Conservation (phyloP, 345 rosid genomes). For the Durio zibethinus region DNA sequence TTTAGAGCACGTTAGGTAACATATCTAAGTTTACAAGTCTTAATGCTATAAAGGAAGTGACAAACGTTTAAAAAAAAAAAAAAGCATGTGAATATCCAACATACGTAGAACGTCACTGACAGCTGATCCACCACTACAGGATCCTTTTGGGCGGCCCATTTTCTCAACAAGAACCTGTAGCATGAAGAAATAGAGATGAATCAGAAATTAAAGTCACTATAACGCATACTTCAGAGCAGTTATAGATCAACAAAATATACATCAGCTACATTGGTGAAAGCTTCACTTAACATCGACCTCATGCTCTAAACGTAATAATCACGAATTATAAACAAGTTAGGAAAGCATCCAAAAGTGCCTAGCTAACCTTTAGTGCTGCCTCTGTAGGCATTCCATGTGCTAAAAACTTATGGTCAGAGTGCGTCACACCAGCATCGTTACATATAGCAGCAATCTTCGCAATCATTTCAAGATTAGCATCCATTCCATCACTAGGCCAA, state of each 20-base stretch:
- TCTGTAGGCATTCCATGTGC: slow-evolving; percentile 76
- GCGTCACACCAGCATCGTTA: slow-evolving; percentile 55
- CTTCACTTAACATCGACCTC: not conserved
- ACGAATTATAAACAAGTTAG: not conserved
- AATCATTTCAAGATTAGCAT: slow-evolving; percentile 63
- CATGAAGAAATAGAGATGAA: not conserved
- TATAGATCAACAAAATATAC: not conserved
- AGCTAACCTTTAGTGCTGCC: slow-evolving; percentile 64
- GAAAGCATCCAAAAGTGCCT: not conserved
- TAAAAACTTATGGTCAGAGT: slow-evolving; percentile 48
- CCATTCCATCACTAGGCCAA: slow-evolving; percentile 53
- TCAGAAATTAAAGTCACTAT: not conserved
- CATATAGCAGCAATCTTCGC: slow-evolving; percentile 63
- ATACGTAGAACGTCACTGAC: slow-evolving; percentile 33
- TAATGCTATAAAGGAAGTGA: not conserved
- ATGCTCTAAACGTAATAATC: not conserved
- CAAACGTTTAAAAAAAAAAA: not conserved
- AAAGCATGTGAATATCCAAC: not conserved
- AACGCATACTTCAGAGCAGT: not conserved
- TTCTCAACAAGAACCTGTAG: slow-evolving; percentile 69
- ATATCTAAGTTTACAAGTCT: slow-evolving; percentile 5
- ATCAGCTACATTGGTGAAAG: not conserved
- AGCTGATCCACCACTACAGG: slow-evolving; percentile 3
- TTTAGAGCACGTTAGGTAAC: slow-evolving; percentile 12
- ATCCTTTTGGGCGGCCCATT: slow-evolving; percentile 56